phyloP scores from a whole-genome alignment of 2,329 filamentous ascomycete species.

The Botrytis porri region DNA sequence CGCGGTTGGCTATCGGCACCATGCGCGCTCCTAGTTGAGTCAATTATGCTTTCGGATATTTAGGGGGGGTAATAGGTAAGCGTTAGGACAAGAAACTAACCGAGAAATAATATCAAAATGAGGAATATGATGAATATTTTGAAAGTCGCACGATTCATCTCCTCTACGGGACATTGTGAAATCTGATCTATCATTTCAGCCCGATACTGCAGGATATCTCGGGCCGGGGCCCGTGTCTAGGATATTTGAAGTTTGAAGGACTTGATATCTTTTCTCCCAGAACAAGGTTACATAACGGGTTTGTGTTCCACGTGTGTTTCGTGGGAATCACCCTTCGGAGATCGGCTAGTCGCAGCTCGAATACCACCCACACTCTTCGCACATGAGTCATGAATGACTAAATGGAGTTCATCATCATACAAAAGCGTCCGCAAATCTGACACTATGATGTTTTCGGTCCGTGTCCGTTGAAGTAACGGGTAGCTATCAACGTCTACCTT shows the following conservation, averaged over 20 bases:
- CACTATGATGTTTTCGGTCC: neutral
- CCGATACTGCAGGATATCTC: constrained; percentile 1
- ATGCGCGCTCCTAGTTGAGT: neutral
- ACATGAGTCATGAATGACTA: neutral
- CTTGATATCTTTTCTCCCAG: neutral
- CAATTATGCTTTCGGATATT: neutral
- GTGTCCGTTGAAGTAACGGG: neutral
- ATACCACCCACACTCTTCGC: neutral
- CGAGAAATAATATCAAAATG: neutral
- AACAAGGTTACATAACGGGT: neutral
- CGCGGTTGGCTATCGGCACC: neutral
- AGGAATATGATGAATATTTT: neutral
- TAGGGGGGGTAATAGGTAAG: neutral
- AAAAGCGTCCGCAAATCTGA: neutral
- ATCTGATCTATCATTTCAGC: neutral
- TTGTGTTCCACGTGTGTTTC: neutral
- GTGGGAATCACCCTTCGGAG: neutral
- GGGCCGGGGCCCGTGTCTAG: neutral
- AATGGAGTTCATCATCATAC: neutral
- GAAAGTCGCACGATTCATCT: neutral
- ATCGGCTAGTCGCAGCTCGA: neutral
- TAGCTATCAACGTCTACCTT: neutral
- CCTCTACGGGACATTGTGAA: neutral
- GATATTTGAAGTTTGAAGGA: neutral
- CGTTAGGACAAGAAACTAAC: neutral